phyloP scores from a whole-genome alignment of 2,329 filamentous ascomycete species.

The Calonectria hongkongensis region DNA sequence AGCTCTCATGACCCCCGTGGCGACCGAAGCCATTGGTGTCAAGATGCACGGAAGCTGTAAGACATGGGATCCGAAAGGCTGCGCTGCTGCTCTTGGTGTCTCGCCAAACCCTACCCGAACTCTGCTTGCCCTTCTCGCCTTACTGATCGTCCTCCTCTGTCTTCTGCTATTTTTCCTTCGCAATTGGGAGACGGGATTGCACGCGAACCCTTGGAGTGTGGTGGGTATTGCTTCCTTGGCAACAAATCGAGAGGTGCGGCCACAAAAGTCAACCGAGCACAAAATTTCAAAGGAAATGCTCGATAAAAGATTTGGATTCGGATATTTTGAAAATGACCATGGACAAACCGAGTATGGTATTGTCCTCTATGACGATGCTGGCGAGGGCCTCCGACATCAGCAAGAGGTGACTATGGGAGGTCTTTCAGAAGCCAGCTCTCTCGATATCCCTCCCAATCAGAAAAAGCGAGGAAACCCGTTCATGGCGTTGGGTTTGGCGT shows the following conservation, averaged over 20 bases:
- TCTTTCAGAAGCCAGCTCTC: constrained; percentile 47
- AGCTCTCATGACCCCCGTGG: constrained; percentile 48
- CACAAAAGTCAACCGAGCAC: constrained; percentile 44
- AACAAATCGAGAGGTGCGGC: constrained; percentile 51
- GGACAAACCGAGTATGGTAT: constrained; percentile 52
- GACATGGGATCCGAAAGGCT: constrained; percentile 45
- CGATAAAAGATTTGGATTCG: constrained; percentile 53
- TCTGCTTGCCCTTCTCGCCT: constrained; percentile 47
- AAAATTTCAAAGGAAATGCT: constrained; percentile 53
- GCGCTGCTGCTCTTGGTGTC: constrained; percentile 51
- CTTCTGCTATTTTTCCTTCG: constrained; percentile 47
- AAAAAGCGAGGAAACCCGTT: constrained; percentile 56
- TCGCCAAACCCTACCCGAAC: constrained; percentile 44
- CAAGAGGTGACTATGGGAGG: neutral
- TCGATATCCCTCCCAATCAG: constrained; percentile 32
- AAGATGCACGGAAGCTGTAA: constrained; percentile 54
- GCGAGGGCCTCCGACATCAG: constrained; percentile 39
- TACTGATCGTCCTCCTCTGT: constrained; percentile 49
- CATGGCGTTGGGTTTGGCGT: constrained; percentile 59
- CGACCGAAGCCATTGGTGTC: constrained; percentile 52
- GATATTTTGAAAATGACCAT: constrained; percentile 49
- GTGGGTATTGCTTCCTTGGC: constrained; percentile 52
- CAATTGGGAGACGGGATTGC: constrained; percentile 50
- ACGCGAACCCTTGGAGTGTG: constrained; percentile 59
- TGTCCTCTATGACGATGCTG: constrained; percentile 49